These are phyloP conservation scores for Hydrangea macrophylla DNA, from an alignment of 148 eudicot species.

Conservation along the genomic window DNA sequence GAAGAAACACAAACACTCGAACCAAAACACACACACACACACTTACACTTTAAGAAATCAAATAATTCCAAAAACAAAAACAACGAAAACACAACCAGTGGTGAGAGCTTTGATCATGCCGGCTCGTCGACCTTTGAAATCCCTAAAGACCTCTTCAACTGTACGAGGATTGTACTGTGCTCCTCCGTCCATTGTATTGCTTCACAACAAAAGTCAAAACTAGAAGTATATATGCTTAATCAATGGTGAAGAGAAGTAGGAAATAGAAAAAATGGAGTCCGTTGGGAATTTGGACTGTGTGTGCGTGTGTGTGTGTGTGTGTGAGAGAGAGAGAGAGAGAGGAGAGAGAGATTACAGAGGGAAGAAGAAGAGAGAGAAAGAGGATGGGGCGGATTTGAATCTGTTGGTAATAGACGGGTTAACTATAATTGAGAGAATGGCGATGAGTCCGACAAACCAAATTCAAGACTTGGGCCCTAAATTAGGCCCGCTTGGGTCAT, in stretches of 20 bases:
- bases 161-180: slow-evolving; percentile 49
- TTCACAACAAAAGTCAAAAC: neutral
- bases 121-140: slow-evolving; percentile 55
- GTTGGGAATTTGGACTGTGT: neutral
- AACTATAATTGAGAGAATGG: slow-evolving; percentile 31
- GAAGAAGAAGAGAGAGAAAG: neutral
- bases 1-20: neutral
- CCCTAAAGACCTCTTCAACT: slow-evolving; percentile 64
- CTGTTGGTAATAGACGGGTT: slow-evolving; percentile 20
- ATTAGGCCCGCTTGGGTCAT: neutral
- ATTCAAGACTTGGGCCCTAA: neutral
- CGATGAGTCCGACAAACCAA: slow-evolving; percentile 26
- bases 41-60: neutral
- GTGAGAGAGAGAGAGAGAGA: neutral
- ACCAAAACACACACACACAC: neutral
- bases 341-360: neutral
- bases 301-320: slow-evolving; percentile 13
- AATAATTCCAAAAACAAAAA: neutral
- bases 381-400: slow-evolving; percentile 34
- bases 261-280: neutral
- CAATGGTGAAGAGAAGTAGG: neutral
- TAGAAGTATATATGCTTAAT: neutral
- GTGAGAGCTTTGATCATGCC: slow-evolving; percentile 60
- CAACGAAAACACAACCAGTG: slow-evolving; percentile 22
- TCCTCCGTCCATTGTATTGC: slow-evolving; percentile 34